Evolutionary conservation across 768 basidiomycete species (phyloP).

Genomic region (Vararia minispora): DNA sequence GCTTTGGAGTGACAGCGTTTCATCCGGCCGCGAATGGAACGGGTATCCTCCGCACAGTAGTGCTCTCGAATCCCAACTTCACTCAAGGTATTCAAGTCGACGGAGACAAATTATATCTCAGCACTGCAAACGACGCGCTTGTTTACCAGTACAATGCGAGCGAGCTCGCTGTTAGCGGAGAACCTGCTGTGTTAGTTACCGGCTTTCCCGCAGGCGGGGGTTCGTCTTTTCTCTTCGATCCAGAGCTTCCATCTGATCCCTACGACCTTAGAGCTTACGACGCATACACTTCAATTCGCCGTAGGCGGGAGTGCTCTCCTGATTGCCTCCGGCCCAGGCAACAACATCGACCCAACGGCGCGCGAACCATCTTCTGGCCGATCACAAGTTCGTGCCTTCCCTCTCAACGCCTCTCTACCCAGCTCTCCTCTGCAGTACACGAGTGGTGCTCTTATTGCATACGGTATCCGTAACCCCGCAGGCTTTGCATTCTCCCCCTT

Average conservation of each 20-base stretch:
- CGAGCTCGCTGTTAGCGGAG: slow-evolving; percentile 18
- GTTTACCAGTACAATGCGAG: slow-evolving; percentile 26
- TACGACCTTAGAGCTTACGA: slow-evolving; percentile 25
- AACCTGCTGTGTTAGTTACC: slow-evolving; percentile 16
- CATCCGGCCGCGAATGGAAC: slow-evolving; percentile 20
- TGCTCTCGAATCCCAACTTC: slow-evolving; percentile 24
- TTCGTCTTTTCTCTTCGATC: slow-evolving; percentile 11
- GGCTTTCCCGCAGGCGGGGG: slow-evolving; percentile 31
- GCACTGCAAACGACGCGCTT: slow-evolving; percentile 25
- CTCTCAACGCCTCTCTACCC: slow-evolving; percentile 13
- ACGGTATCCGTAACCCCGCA: slow-evolving; percentile 34
- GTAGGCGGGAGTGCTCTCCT: slow-evolving; percentile 20
- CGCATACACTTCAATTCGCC: slow-evolving; percentile 29
- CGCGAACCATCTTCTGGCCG: slow-evolving; percentile 31
- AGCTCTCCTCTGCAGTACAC: slow-evolving; percentile 17
- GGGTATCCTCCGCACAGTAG: slow-evolving; percentile 26
- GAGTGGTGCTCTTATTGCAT: slow-evolving; percentile 26
- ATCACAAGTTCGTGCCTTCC: slow-evolving; percentile 26
- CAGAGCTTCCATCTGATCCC: background rate
- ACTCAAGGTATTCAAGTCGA: slow-evolving; percentile 34
- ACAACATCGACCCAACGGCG: slow-evolving; percentile 32
- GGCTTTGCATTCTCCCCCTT: slow-evolving; percentile 27
- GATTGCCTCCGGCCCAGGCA: slow-evolving; percentile 26
- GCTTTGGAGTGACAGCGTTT: slow-evolving; percentile 31
- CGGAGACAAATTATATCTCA: slow-evolving; percentile 25